These are phyloP conservation scores for Halophytophthora polymorphica DNA, from an alignment of 352 stramenopile species.

Conservation along the genomic window DNA sequence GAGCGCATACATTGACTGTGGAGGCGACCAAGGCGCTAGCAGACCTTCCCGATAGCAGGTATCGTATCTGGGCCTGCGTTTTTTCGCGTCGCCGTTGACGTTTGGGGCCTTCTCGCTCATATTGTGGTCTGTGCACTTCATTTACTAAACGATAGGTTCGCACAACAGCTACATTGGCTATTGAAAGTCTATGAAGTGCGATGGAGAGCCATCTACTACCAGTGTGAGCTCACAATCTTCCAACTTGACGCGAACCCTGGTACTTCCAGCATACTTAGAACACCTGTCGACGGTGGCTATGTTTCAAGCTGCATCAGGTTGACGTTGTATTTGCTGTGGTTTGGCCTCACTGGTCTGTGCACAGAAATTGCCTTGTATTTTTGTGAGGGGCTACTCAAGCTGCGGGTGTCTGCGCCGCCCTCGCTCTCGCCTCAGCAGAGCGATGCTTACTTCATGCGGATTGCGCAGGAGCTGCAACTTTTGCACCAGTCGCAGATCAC, in stretches of 20 bases:
- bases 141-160: constrained; percentile 27
- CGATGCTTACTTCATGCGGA: constrained; percentile 27
- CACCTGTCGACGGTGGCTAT: background rate
- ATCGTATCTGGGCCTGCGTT: background rate
- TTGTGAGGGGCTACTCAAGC: constrained; percentile 22
- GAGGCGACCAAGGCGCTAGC: constrained; percentile 6
- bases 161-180: constrained; percentile 37
- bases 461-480: constrained; percentile 39
- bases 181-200: constrained; percentile 32
- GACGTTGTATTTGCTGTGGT: background rate
- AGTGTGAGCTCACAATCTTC: constrained; percentile 42
- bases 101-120: background rate
- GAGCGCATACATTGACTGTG: constrained; percentile 26
- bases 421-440: constrained; percentile 12
- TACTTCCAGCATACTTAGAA: constrained; percentile 3
- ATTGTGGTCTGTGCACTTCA: background rate
- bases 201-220: constrained; percentile 47
- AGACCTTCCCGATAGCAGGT: constrained; percentile 17
- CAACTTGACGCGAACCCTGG: constrained; percentile 48
- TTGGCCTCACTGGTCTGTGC: background rate
- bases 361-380: constrained; percentile 37
- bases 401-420: constrained; percentile 21
- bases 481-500: constrained; percentile 32
- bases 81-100: background rate
- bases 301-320: background rate